These are phyloP conservation scores for Lepidopterella palustris DNA, from an alignment of 495 filamentous ascomycete species.

Conservation along the genomic window DNA sequence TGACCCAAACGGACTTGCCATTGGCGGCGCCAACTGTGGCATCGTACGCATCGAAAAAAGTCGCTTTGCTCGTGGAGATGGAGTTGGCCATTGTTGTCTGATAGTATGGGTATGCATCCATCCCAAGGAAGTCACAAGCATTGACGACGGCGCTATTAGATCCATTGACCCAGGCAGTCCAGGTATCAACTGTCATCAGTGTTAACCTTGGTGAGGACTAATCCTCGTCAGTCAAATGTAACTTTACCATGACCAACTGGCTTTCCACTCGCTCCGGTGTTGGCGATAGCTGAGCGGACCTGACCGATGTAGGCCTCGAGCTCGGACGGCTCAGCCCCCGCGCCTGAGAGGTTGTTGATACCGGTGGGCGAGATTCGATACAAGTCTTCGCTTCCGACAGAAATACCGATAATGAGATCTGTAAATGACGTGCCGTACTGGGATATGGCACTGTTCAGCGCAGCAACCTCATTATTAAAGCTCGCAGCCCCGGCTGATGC, in stretches of 20 bases:
- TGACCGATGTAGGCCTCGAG: constrained; percentile 59
- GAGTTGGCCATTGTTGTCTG: constrained; percentile 34
- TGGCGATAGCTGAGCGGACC: constrained; percentile 51
- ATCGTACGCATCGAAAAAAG: constrained; percentile 48
- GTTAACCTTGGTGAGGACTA: too few species aligned
- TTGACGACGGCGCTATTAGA: constrained; percentile 62
- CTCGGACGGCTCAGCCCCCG: constrained; percentile 50
- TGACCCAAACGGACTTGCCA: constrained; percentile 27
- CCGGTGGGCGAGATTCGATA: constrained; percentile 66
- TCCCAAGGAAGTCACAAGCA: constrained; percentile 33
- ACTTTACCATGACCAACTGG: constrained; percentile 74
- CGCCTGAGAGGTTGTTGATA: constrained; percentile 45
- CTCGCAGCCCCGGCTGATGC: constrained; percentile 55
- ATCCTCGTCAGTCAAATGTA: too few species aligned
- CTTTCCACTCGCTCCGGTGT: constrained; percentile 47
- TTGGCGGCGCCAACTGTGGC: constrained; percentile 45
- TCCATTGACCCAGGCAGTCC: constrained; percentile 74
- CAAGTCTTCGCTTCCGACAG: constrained; percentile 80
- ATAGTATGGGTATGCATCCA: constrained; percentile 10
- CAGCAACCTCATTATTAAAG: constrained; percentile 61
- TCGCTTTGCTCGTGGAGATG: constrained; percentile 39
- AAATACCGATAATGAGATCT: constrained; percentile 68
- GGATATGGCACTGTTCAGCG: constrained; percentile 54
- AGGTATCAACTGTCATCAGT: constrained; percentile 95
- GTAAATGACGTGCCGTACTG: constrained; percentile 56